These are phyloP conservation scores for Xylaria flabelliformis DNA, from an alignment of 495 filamentous ascomycete species.

Conservation along the genomic window DNA sequence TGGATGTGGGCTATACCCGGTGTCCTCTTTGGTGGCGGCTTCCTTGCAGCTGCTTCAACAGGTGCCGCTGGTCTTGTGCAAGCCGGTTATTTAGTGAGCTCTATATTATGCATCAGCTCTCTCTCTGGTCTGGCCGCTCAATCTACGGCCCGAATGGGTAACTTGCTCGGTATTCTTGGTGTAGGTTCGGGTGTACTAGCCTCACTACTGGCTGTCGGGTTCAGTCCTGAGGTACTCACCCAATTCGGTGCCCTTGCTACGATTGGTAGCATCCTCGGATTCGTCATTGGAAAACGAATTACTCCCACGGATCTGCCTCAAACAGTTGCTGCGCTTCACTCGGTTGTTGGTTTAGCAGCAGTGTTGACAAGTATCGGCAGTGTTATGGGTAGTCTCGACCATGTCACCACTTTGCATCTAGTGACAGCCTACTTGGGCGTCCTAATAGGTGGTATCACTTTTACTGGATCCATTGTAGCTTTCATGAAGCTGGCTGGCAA, in stretches of 20 bases:
- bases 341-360: constrained; percentile 80
- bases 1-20: constrained; percentile 82
- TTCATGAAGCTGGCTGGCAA: constrained; percentile 79
- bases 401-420: constrained; percentile 75
- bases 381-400: constrained; percentile 69
- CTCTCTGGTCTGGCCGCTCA: constrained; percentile 77
- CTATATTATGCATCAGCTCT: constrained; percentile 75
- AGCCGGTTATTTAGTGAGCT: constrained; percentile 80
- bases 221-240: constrained; percentile 70
- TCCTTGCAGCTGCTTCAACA: constrained; percentile 73
- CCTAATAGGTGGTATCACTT: constrained; percentile 80
- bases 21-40: constrained; percentile 75
- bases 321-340: constrained; percentile 81
- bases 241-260: constrained; percentile 77
- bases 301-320: constrained; percentile 82
- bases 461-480: constrained; percentile 82
- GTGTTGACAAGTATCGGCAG: constrained; percentile 83
- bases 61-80: constrained; percentile 82
- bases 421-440: constrained; percentile 82
- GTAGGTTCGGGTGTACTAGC: constrained; percentile 79
- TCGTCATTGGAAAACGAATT: constrained; percentile 79
- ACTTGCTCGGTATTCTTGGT: constrained; percentile 80
- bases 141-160: constrained; percentile 76
- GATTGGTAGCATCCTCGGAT: constrained; percentile 64
- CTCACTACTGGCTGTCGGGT: constrained; percentile 78